These are phyloP conservation scores for Cladosporium cucumerinum DNA, from an alignment of 2,329 filamentous ascomycete species.

Conservation along the genomic window DNA sequence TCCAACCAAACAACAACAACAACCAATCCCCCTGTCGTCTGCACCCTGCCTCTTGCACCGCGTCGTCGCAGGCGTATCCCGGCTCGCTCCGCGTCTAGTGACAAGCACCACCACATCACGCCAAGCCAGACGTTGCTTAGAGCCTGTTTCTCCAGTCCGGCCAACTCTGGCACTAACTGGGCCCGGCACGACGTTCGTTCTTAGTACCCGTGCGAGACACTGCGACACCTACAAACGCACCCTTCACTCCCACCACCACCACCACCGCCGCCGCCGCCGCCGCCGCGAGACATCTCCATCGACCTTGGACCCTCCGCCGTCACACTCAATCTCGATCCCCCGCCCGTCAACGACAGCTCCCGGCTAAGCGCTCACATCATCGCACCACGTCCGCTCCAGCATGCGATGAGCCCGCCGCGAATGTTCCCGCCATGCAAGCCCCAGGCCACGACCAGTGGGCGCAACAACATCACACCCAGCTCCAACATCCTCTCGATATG, in stretches of 20 bases:
- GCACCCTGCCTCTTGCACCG: not conserved
- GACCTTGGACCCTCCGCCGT: not conserved
- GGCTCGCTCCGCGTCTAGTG: not conserved
- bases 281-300: constrained; percentile 10
- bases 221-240: not conserved
- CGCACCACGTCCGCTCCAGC: constrained; percentile 1
- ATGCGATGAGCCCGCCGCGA: constrained; percentile 14
- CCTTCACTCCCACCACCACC: not conserved
- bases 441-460: constrained; percentile 13
- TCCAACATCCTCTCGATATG: constrained; percentile 14
- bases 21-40: not conserved
- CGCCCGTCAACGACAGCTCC: not conserved
- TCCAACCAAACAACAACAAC: not conserved
- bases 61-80: not conserved
- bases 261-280: not conserved
- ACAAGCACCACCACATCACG: not conserved
- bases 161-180: not conserved
- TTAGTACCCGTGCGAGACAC: not conserved
- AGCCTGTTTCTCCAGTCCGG: not conserved
- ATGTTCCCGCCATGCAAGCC: constrained; percentile 13
- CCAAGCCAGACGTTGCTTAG: not conserved
- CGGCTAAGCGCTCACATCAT: constrained; percentile 13
- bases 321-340: not conserved
- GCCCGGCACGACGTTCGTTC: not conserved
- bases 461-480: not conserved